Evolutionary conservation across 164 flowering plant genomes (phyloP).

Genomic region (Kalanchoe fedtschenkoi): DNA sequence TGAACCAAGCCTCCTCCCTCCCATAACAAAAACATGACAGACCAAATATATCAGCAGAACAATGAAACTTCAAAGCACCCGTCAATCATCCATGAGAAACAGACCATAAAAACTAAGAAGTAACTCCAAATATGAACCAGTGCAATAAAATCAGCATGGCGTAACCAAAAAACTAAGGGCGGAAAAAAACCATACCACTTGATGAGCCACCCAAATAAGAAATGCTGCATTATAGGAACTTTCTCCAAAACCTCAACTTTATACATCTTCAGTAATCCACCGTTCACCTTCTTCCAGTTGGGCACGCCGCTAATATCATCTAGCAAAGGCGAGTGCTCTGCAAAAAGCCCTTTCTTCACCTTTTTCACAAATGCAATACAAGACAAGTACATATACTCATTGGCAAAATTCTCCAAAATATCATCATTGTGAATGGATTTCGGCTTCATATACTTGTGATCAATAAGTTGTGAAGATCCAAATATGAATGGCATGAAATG

Average conservation of each 20-base stretch:
- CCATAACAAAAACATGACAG: too few relatives aligned
- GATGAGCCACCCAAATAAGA: constrained; percentile 9
- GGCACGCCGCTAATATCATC: constrained; percentile 95
- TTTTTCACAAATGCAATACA: constrained; percentile 73
- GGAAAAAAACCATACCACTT: constrained; percentile 2
- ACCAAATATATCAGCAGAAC: too few relatives aligned
- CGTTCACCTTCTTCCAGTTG: constrained; percentile 83
- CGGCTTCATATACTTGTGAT: constrained; percentile 97
- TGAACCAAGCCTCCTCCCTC: too few relatives aligned
- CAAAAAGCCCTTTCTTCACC: constrained; percentile 84
- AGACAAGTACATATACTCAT: constrained; percentile 69
- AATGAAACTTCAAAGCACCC: too few relatives aligned
- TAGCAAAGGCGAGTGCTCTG: constrained; percentile 89
- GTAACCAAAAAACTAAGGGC: not conserved
- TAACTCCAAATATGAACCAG: too few relatives aligned
- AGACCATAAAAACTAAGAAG: too few relatives aligned
- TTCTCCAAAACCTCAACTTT: constrained; percentile 12
- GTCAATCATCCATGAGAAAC: too few relatives aligned
- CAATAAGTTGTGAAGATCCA: constrained; percentile 89
- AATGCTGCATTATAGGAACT: constrained; percentile 10
- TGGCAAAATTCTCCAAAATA: constrained; percentile 68
- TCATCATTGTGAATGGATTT: constrained; percentile 91
- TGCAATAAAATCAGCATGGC: too few relatives aligned
- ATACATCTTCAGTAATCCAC: constrained; percentile 47
- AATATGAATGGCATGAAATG: constrained; percentile 92